Conservation (phyloP, 2,329 filamentous ascomycete genomes). For the Phoma sp. region DNA sequence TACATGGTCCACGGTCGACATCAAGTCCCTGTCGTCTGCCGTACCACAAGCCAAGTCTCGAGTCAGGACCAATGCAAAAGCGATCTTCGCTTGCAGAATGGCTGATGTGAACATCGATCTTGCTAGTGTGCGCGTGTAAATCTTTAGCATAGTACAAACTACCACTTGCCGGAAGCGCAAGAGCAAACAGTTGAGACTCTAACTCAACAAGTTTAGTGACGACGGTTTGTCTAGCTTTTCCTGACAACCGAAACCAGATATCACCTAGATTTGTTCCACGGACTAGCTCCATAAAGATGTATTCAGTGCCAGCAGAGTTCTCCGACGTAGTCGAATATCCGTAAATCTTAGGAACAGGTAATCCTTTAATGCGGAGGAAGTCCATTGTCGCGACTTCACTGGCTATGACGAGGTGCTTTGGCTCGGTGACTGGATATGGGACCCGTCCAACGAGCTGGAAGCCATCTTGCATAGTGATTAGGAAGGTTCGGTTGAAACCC, state of each 20-base stretch:
- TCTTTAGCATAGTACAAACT: slow-evolving; percentile 42
- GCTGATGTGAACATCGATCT: slow-evolving; percentile 24
- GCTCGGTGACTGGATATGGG: slow-evolving; percentile 33
- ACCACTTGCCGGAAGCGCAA: slow-evolving; percentile 42
- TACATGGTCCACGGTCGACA: slow-evolving; percentile 44
- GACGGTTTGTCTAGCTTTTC: slow-evolving; percentile 31
- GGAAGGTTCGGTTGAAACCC: slow-evolving; percentile 36
- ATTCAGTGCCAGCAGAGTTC: slow-evolving; percentile 51
- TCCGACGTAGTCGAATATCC: slow-evolving; percentile 43
- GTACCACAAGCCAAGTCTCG: slow-evolving; percentile 38
- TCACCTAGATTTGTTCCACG: slow-evolving; percentile 43
- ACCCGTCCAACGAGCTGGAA: slow-evolving; percentile 35
- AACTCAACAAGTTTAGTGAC: slow-evolving; percentile 38
- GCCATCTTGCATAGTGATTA: slow-evolving; percentile 35
- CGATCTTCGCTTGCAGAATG: slow-evolving; percentile 7
- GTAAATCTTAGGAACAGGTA: slow-evolving; percentile 50
- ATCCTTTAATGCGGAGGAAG: slow-evolving; percentile 38
- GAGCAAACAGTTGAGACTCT: slow-evolving; percentile 34
- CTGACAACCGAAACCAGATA: slow-evolving; percentile 39
- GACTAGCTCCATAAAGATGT: slow-evolving; percentile 50
- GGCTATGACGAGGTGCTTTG: slow-evolving; percentile 38
- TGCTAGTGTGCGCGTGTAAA: slow-evolving; percentile 11
- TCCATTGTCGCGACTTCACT: slow-evolving; percentile 52
- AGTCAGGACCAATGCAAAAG: slow-evolving; percentile 44
- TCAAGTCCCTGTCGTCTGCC: slow-evolving; percentile 34